Conservation (phyloP, 2,329 filamentous ascomycete genomes). For the Penicillium corylophilum region DNA sequence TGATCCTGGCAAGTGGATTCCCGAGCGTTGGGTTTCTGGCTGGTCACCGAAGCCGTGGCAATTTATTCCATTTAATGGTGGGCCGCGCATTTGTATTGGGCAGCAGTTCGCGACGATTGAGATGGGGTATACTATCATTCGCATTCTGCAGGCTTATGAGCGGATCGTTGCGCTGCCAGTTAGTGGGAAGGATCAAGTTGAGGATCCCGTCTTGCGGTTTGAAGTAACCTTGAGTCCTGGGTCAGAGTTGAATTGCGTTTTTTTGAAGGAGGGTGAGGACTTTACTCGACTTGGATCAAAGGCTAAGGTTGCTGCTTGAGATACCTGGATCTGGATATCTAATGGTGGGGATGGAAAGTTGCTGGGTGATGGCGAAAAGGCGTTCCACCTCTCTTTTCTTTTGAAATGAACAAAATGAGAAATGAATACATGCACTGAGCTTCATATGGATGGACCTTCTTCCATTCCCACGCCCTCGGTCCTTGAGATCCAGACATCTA, state of each 20-base stretch:
- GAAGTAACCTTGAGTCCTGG: conserved; percentile 42
- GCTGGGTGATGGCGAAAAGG: neutral
- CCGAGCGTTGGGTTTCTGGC: conserved; percentile 51
- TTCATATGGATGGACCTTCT: neutral
- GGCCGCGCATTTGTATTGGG: conserved; percentile 56
- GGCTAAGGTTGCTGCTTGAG: neutral
- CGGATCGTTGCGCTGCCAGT: conserved; percentile 35
- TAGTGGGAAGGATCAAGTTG: conserved; percentile 32
- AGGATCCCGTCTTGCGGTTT: conserved; percentile 37
- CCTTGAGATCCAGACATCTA: too few relatives aligned
- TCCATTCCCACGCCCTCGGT: neutral
- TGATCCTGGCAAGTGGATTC: conserved; percentile 47
- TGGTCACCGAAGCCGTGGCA: conserved; percentile 56
- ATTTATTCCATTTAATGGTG: conserved; percentile 57
- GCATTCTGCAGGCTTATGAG: conserved; percentile 45
- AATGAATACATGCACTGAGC: neutral
- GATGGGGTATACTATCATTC: conserved; percentile 53
- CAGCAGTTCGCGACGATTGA: conserved; percentile 61
- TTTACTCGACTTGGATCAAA: conserved; percentile 1
- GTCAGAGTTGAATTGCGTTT: conserved; percentile 41
- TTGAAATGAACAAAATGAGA: conserved; percentile 1
- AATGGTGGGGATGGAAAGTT: neutral
- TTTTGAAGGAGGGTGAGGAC: conserved; percentile 31
- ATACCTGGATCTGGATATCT: neutral
- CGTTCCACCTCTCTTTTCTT: neutral